Base-by-base conservation (phyloP, 2,329 filamentous ascomycete genomes). In the Sporothrix luriei region DNA sequence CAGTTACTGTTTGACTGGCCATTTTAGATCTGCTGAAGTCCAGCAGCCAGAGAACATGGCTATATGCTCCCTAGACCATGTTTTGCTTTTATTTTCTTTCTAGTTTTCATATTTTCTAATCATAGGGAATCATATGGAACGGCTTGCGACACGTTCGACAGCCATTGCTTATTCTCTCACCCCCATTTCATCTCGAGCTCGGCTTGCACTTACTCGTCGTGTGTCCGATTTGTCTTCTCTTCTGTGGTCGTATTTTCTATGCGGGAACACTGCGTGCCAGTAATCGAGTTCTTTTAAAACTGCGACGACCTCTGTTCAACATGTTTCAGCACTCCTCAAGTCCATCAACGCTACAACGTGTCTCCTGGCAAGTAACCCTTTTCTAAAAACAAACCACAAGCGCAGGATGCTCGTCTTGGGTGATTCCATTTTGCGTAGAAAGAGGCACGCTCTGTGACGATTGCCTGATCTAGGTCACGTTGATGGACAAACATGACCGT, bases 391-490 rank as follows among this genome's bases (percentile, higher is more conserved):
- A 21, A 40, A 61, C 10, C 21, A 54, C 51, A 54, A 54, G 5
- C 21, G 21, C 51, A 61, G 10, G 57, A 46, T 61, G n/a, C 57
- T 46, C 33, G 38, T 61, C 57, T 61, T 66, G 64, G 64, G 54
- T 21, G 46, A 14, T 66, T 33, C 62, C 62, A 52, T 21, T 65
- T 65, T 49, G 46, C 48, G 48, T 19, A 46, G 43, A 49, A 52
- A 46, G 46, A 66, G 29, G 26, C 29, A 51, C 62, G 46, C 26
- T 51, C 40, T 26, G 26, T 51, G 24, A 40, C 16, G 5, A 33
- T 33, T 59, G 33, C 13, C 16, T 59, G 26, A 14, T 4, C 6
- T 16, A 1, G 13, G 3, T 14, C 29, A 29, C 29, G 3, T 29
- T 29, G 29, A 26, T 54, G 21, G 51, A 54, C 24, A 16, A 24